These are phyloP conservation scores for Clarireedia paspali DNA, from an alignment of 2,329 filamentous ascomycete species.

Conservation along the genomic window DNA sequence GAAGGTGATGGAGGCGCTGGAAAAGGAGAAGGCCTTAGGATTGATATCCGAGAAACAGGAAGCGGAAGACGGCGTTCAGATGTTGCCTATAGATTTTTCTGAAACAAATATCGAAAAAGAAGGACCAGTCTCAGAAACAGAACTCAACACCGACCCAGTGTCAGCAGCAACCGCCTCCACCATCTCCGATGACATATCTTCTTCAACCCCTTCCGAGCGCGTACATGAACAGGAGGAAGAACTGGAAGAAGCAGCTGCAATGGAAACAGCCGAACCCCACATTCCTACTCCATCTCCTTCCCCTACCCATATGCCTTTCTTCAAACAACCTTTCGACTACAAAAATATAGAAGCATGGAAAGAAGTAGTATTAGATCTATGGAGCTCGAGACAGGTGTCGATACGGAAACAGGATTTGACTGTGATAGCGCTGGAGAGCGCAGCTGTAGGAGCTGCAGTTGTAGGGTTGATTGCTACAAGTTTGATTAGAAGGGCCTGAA, in stretches of 20 bases:
- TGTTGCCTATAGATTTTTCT: too few relatives aligned
- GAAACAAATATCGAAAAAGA: neutral
- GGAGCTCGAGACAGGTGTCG: constrained; percentile 56
- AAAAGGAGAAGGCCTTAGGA: constrained; percentile 19
- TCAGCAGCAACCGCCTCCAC: neutral
- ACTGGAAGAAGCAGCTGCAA: constrained; percentile 15
- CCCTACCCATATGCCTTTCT: neutral
- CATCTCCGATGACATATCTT: neutral
- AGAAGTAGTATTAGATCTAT: constrained; percentile 47
- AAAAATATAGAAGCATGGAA: constrained; percentile 40
- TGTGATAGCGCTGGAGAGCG: constrained; percentile 60
- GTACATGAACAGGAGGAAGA: neutral
- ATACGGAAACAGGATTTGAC: constrained; percentile 64
- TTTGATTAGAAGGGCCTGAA: too few relatives aligned
- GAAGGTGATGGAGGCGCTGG: constrained; percentile 61
- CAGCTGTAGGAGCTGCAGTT: constrained; percentile 55
- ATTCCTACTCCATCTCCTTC: constrained; percentile 8
- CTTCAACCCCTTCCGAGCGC: neutral
- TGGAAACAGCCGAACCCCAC: constrained; percentile 17
- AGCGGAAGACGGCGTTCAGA: constrained; percentile 15
- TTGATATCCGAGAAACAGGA: constrained; percentile 1
- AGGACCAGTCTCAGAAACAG: neutral
- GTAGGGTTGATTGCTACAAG: constrained; percentile 34
- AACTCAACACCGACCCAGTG: neutral
- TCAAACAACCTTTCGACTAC: constrained; percentile 7